Evolutionary conservation across 2,329 filamentous ascomycete genomes (phyloP), one percentile per base, ranked within the genome.

Genomic region (Colletotrichum sp.): DNA sequence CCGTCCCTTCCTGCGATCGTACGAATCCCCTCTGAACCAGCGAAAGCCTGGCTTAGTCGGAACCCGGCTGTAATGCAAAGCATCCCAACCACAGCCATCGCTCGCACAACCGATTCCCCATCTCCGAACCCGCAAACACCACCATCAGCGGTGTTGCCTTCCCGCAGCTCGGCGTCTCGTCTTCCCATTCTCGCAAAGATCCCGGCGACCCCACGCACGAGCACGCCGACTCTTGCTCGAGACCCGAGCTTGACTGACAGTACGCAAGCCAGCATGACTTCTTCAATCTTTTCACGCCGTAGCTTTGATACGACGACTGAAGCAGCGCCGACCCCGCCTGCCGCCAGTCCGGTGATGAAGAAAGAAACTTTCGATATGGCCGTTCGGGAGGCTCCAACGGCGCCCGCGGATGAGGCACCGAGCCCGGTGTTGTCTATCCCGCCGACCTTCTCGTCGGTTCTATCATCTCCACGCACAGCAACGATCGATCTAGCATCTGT

Each of bases 181-280:
- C 78, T 86, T 5, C 85, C 85, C 1, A 77, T 84, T 6, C 69
- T 72, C 4, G 59, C 70, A 11, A 64, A 70, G 51, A 24, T 15
- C 5, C 81, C 83, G 18, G 77, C 83, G 18, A 86, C 84, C 3
- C 84, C 83, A 1, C 80, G 83, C 16, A 80, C 80, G 18, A 79
- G 77, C 33, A 85, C 84, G 1, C 84, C 85, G 3, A 79, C 76
- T 8, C 76, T 83, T 33, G 76, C 77, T 62, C 80, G 80, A 16
- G 83, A 86, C 43, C 80, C 80, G 31, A 85, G 83, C 62, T 80
- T 84, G 67, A 84, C 84, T 15, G 85, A 86, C 68, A 86, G 83
- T 77, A 72, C 70, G 9, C 66, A 69, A 16, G 65, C 59, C 34
- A 86, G 84, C 78, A 83, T 85, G 81, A 75, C 82, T 0, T 86